phyloP scores from a whole-genome alignment of 805 yeast species.

The Zygoascus ofunaensis region DNA sequence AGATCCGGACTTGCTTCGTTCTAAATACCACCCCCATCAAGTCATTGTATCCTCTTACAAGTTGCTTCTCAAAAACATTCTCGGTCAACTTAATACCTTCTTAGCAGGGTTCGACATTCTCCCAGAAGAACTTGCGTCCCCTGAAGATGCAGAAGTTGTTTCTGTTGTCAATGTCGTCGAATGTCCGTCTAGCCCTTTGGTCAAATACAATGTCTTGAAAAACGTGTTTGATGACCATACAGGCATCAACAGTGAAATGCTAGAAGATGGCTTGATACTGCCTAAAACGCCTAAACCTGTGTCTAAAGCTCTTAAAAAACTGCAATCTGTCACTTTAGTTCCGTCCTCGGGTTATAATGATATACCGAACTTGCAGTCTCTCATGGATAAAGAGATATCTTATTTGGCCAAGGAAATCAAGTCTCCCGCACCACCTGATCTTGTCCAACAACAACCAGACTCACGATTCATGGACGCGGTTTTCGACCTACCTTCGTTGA shows the following conservation, averaged over 20 bases:
- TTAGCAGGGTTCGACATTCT: conserved; percentile 24
- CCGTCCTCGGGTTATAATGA: conserved; percentile 4
- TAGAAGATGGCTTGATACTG: conserved; percentile 28
- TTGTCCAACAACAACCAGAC: conserved; percentile 1
- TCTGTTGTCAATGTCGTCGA: conserved; percentile 32
- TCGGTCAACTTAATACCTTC: conserved; percentile 28
- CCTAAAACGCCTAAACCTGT: conserved; percentile 17
- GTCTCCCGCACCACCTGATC: background rate
- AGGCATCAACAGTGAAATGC: conserved; percentile 32
- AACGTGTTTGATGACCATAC: conserved; percentile 29
- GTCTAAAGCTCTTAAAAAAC: conserved; percentile 10
- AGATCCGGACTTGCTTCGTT: conserved; percentile 21
- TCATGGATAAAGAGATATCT: conserved; percentile 20
- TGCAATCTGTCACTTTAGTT: background rate
- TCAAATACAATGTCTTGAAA: conserved; percentile 21
- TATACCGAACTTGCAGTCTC: conserved; percentile 17
- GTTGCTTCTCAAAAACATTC: conserved; percentile 27
- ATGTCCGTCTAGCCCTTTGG: conserved; percentile 17
- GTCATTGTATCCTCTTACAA: conserved; percentile 29
- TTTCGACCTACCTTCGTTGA: conserved; percentile 19
- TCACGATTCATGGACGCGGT: conserved; percentile 5
- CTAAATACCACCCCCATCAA: conserved; percentile 22
- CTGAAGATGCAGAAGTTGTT: conserved; percentile 20
- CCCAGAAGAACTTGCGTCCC: conserved; percentile 13
- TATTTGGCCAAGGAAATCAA: conserved; percentile 16